phyloP scores from a whole-genome alignment of 2,329 filamentous ascomycete species.

The Rosellinia necatrix region DNA sequence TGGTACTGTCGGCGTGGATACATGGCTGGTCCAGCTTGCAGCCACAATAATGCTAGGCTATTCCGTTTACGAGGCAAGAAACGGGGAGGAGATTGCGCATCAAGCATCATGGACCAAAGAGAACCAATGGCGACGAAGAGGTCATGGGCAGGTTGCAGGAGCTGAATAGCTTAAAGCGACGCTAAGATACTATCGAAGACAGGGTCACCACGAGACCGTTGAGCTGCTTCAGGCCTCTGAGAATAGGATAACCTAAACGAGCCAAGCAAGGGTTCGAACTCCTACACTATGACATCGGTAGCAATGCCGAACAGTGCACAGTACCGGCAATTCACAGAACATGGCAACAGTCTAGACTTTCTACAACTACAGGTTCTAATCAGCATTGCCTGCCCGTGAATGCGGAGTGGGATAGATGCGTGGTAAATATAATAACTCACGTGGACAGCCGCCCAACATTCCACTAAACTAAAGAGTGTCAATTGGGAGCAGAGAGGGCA shows the following conservation, averaged over 20 bases:
- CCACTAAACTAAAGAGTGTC: too few relatives aligned
- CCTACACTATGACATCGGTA: too few relatives aligned
- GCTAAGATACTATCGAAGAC: conserved; percentile 36
- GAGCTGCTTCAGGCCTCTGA: not conserved
- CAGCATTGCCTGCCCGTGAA: too few relatives aligned
- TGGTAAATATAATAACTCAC: too few relatives aligned
- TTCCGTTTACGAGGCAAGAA: conserved; percentile 26
- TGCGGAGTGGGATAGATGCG: too few relatives aligned
- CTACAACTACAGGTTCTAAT: too few relatives aligned
- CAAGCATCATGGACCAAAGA: conserved; percentile 30
- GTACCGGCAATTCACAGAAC: too few relatives aligned
- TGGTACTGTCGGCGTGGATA: not conserved
- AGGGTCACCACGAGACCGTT: conserved; percentile 30
- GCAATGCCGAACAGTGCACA: too few relatives aligned
- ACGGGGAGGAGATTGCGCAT: conserved; percentile 34
- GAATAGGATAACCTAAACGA: conserved; percentile 20
- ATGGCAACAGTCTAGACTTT: too few relatives aligned
- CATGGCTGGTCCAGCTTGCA: conserved; percentile 14
- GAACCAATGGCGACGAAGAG: conserved; percentile 34
- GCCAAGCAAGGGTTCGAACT: not conserved
- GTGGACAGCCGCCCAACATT: too few relatives aligned
- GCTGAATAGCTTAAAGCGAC: conserved; percentile 40
- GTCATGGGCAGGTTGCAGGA: conserved; percentile 41
- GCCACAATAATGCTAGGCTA: conserved; percentile 29
- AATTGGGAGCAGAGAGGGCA: too few relatives aligned